Base-by-base conservation (phyloP, 805 yeast species). In the Kodamaea laetipori region DNA sequence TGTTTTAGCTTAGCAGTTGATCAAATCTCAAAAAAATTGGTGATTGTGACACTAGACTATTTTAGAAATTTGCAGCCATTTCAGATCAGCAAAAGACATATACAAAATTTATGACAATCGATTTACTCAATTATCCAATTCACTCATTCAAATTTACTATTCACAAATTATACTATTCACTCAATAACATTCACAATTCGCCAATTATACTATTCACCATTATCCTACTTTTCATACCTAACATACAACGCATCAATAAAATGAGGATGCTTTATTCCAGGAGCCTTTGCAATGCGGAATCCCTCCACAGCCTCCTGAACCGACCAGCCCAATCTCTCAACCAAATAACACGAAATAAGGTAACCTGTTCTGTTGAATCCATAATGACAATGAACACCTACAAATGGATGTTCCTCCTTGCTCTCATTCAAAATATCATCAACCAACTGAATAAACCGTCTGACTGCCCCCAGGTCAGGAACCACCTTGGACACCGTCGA, bases 311-410 rank as follows among this genome's bases (percentile, higher is more conserved):
- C 86, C 37, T 81, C 86, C 27, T 67, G 66, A 2, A 84, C 86
- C 3, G 72, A 55, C 77, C 84, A 78, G 0, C 80, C 80, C 24
- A 78, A 59, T 40, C 64, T 66, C 54, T 83, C 88, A 17, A 86
- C 72, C 54, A 85, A 64, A 56, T 81, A 86, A 54, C 86, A 78
- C 56, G 87, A 81, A 13, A 85, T 78, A 39, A 86, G 69, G 53
- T 79, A 85, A 2, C 94, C 92, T 0, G 92, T 85, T 44, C 92
- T 67, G 58, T 85, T 85, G 63, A 84, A 86, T 4, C 92, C 94
- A 56, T 85, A 85, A 58, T 85, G 94, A 57, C 94, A 85, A 60
- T 86, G 94, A 6, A 86, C 84, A 0, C 77, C 88, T 5, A 83
- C 64, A 18, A 71, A 61, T 4, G 77, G 77, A 12, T 52, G 43